Evolutionary conservation across 1,284 basidiomycete species (phyloP), one percentile per base, ranked within the genome.

Genomic region (Phlebopus sp.): DNA sequence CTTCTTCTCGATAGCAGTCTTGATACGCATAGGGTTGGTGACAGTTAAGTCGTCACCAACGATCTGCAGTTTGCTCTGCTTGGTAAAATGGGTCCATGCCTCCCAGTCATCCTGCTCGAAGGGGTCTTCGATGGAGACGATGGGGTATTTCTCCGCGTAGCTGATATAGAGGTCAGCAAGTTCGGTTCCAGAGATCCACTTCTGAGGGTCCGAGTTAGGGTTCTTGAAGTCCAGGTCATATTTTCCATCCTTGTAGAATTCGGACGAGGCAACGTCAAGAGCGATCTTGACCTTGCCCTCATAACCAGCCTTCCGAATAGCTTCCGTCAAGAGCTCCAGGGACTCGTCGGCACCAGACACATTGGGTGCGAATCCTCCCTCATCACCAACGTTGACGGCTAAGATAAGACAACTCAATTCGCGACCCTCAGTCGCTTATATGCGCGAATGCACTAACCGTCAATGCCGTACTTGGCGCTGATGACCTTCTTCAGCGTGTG

Each of bases 31-130:
- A 37, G 94, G 93, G 85, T 99, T 99, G 67, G 97, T 99, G 62
- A 99, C 97, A 10, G 95, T 97, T 74, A 99, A 75, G 71, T 99
- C 96, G 67, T 99, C 96, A 65, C 95, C 95, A 63, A 98, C 95
- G 64, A 97, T 90, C 76, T 96, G 93, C 67, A 92, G 87, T 21
- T 77, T 77, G 61, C 81, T 78, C 55, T 82, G 71, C 63, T 76
- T 72, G 61, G 89, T 96, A 76, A 97, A 92, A 78, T 95, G 86
- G 38, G 84, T 77, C 97, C 97, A 99, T 38, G 94, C 92, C 70
- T 94, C 93, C 90, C 93, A 98, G 78, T 98, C 96, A 70, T 99
- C 97, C 79, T 99, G 95, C 76, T 99, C 95, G 76, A 99, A 99
- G 71, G 96, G 96, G 73, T 99, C 96, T 77, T 99, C 96, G 66